phyloP scores from a whole-genome alignment of 495 filamentous ascomycete genomes.

The Rhizodiscina lignyota region DNA sequence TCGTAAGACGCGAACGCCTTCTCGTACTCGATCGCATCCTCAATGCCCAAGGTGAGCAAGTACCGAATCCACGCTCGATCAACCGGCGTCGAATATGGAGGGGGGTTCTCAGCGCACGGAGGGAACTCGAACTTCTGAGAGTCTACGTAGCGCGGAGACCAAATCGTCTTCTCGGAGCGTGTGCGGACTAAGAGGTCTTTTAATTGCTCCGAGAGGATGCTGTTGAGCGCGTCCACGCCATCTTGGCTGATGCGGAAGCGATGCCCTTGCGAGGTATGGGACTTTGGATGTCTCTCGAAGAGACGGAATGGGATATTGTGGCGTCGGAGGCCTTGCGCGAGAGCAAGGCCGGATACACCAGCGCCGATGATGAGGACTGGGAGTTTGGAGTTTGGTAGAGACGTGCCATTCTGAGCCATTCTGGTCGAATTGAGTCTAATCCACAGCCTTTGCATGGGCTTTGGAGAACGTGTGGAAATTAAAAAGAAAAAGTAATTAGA shows the following conservation, averaged over 20 bases:
- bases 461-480: too few relatives aligned
- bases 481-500: too few relatives aligned
- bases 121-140: neutral
- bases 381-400: too few relatives aligned
- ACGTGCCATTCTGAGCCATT: too few relatives aligned
- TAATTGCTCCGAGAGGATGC: neutral
- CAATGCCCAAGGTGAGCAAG: slow-evolving; percentile 1
- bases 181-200: slow-evolving; percentile 1
- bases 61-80: slow-evolving; percentile 2
- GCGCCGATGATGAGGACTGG: slow-evolving; percentile 9
- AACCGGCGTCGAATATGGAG: slow-evolving; percentile 1
- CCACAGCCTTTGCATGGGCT: too few relatives aligned
- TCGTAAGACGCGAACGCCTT: slow-evolving; percentile 3
- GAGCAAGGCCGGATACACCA: slow-evolving; percentile 6
- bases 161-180: neutral
- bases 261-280: slow-evolving; percentile 1
- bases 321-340: slow-evolving; percentile 9
- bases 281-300: slow-evolving; percentile 1
- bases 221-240: neutral
- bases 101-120: neutral
- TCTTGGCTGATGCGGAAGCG: slow-evolving; percentile 3
- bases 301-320: slow-evolving; percentile 1
- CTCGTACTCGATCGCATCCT: slow-evolving; percentile 4
- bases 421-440: too few relatives aligned
- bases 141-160: slow-evolving; percentile 3